Evolutionary conservation across 148 eudicot genomes (phyloP).

Genomic region (Persicaria maculosa): DNA sequence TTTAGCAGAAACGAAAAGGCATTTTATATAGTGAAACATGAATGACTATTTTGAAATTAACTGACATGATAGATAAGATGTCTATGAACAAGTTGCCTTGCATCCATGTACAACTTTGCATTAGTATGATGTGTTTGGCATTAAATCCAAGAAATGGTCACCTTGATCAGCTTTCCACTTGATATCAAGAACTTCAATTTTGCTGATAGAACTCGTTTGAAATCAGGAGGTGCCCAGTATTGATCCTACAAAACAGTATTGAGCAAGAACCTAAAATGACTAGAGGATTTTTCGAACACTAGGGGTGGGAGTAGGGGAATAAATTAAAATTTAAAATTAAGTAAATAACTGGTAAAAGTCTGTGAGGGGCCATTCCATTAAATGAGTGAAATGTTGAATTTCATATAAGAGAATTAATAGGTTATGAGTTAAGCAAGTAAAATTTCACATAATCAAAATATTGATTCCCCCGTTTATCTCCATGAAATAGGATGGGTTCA

Average conservation of each 20-base stretch:
- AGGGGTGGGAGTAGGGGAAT: background rate
- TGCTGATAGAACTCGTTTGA: constrained; percentile 71
- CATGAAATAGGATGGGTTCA: no score
- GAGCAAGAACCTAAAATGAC: constrained; percentile 1
- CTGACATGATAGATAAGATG: no score
- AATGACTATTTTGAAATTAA: no score
- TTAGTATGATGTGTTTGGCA: background rate
- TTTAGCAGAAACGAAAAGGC: no score
- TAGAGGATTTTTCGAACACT: background rate
- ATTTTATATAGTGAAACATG: no score
- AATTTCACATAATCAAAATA: no score
- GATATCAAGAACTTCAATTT: constrained; percentile 78
- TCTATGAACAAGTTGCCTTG: no score
- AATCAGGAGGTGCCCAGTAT: constrained; percentile 98
- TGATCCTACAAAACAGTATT: constrained; percentile 52
- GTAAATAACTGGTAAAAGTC: background rate
- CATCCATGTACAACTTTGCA: background rate
- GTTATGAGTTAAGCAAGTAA: no score
- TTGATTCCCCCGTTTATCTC: no score
- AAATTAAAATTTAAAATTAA: background rate
- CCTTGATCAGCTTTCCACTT: constrained; percentile 82
- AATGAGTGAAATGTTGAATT: no score
- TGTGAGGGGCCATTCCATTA: no score
- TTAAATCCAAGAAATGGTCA: constrained; percentile 14
- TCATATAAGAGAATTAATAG: no score